Percentiles rank a stretch among this genome's conserved stretches.
Conservation (phyloP, 805 yeast species). For the Myxozyma lipomycoides region DNA sequence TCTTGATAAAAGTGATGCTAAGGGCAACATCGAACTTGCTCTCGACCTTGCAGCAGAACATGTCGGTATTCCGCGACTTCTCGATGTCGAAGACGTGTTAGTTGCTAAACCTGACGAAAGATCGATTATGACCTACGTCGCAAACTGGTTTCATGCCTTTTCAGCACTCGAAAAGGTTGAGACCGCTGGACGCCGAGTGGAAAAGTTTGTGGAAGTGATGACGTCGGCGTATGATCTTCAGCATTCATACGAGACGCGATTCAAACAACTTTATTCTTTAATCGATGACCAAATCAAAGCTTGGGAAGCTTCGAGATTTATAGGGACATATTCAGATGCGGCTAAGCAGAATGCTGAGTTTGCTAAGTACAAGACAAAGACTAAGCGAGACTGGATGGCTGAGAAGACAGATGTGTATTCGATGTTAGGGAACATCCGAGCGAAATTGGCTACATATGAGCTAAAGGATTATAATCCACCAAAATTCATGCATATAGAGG, state of each 20-base stretch:
- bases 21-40: conserved; percentile 39
- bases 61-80: conserved; percentile 49
- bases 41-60: conserved; percentile 44
- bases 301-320: conserved; percentile 34
- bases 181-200: conserved; percentile 40
- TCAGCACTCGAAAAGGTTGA: conserved; percentile 38
- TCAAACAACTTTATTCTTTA: conserved; percentile 32
- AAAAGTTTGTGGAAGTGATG: conserved; percentile 39
- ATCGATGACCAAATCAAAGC: conserved; percentile 27
- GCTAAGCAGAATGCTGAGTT: conserved; percentile 33
- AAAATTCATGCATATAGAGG: conserved; percentile 31
- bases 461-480: conserved; percentile 40
- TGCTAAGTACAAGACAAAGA: conserved; percentile 31
- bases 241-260: conserved; percentile 37
- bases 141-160: conserved; percentile 55
- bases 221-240: conserved; percentile 35
- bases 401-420: conserved; percentile 40
- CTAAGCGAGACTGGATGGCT: conserved; percentile 40
- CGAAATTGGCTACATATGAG: conserved; percentile 39
- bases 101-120: conserved; percentile 55
- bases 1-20: conserved; percentile 34
- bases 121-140: conserved; percentile 53
- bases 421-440: conserved; percentile 39
- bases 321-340: conserved; percentile 33
- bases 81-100: conserved; percentile 54